phyloP scores from a whole-genome alignment of 371 early-diverging fungal species.

The Mortierella sp. region DNA sequence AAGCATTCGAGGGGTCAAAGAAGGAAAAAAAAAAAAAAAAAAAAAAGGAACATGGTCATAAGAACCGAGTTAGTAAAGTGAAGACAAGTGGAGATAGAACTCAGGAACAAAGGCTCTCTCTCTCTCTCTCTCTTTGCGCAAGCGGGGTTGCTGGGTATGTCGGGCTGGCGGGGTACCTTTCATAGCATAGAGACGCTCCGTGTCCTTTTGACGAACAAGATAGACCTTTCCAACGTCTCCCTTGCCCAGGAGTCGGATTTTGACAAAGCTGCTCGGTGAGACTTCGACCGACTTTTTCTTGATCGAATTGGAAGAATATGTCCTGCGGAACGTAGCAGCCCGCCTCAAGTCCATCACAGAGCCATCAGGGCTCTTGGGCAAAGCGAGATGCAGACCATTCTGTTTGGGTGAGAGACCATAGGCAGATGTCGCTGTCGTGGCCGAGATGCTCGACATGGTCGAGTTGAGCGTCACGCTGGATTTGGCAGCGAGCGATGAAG shows the following conservation, averaged over 20 bases:
- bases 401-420: conserved; percentile 20
- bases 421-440: conserved; percentile 18
- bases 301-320: conserved; percentile 85
- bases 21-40: neutral
- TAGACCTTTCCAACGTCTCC: conserved; percentile 98
- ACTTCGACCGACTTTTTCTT: conserved; percentile 82
- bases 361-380: conserved; percentile 36
- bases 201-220: conserved; percentile 88
- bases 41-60: neutral
- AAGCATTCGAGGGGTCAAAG: too few species aligned
- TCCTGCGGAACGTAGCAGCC: conserved; percentile 54
- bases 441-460: conserved; percentile 30
- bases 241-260: conserved; percentile 89
- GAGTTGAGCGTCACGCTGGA: conserved; percentile 45
- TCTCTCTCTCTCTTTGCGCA: neutral
- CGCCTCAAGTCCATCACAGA: conserved; percentile 36
- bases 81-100: neutral
- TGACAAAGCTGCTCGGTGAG: conserved; percentile 85
- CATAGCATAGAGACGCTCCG: conserved; percentile 91
- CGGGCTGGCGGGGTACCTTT: conserved; percentile 79
- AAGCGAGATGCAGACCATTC: conserved; percentile 28
- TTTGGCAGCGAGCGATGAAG: conserved; percentile 32
- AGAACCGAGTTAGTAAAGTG: neutral
- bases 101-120: neutral
- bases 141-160: neutral